These are phyloP conservation scores for Iberis amara DNA, from an alignment of 441 rosid species.

Conservation along the genomic window DNA sequence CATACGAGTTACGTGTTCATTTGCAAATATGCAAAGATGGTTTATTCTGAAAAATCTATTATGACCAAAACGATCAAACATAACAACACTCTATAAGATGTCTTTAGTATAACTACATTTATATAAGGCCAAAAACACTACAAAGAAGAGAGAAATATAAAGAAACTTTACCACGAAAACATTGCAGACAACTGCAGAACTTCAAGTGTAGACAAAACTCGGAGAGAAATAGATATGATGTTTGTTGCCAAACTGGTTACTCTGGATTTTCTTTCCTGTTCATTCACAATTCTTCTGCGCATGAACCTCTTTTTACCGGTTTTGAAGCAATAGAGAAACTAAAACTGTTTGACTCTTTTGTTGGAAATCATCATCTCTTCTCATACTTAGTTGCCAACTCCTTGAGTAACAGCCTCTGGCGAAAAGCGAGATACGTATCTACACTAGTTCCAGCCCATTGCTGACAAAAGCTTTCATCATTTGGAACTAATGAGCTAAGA, in stretches of 20 bases:
- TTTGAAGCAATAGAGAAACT: conserved; percentile 14
- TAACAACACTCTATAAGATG: conserved; percentile 6
- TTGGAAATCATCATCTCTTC: conserved; percentile 30
- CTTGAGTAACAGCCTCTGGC: conserved; percentile 61
- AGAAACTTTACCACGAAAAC: conserved; percentile 18
- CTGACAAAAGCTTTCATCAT: conserved; percentile 83
- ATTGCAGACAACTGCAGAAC: neutral
- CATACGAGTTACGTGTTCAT: conserved; percentile 23
- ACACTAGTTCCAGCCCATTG: conserved; percentile 88
- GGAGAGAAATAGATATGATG: neutral
- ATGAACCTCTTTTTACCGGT: conserved; percentile 20
- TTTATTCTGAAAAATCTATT: neutral
- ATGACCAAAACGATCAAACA: neutral
- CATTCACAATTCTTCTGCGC: conserved; percentile 16
- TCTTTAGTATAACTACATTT: conserved; percentile 11
- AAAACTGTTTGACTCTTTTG: conserved; percentile 2
- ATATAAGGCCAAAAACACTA: conserved; percentile 21
- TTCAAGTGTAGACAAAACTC: neutral
- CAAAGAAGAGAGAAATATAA: neutral
- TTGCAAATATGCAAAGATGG: conserved; percentile 15
- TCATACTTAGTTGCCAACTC: conserved; percentile 68
- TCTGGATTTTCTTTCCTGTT: conserved; percentile 11
- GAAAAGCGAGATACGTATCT: conserved; percentile 76
- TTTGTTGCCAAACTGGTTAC: conserved; percentile 1
- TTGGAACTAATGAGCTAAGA: conserved; percentile 71